Conservation (phyloP, 805 yeast genomes). For the Schizosaccharomyces lindneri region DNA sequence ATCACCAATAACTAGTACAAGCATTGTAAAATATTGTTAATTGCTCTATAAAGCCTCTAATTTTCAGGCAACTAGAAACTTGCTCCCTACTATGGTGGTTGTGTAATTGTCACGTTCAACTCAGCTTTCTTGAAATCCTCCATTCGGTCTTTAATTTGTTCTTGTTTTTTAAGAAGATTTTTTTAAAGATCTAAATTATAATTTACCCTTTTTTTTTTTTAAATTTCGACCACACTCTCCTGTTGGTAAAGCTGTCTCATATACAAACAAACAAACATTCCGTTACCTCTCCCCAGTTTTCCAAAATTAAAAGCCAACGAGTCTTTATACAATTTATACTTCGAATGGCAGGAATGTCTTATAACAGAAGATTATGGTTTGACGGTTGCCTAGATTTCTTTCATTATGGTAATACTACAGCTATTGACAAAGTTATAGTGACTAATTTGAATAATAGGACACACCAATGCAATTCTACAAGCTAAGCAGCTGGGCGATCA, state of each 20-base stretch:
- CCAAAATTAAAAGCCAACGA: background rate
- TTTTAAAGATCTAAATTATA: no score
- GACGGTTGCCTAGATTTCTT: conserved; percentile 97
- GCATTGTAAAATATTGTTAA: conserved; percentile 18
- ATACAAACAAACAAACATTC: no score
- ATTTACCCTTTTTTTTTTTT: no score
- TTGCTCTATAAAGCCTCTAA: no score
- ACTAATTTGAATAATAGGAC: conserved; percentile 17
- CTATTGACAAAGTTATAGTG: background rate
- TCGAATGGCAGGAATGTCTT: background rate
- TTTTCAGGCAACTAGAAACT: no score
- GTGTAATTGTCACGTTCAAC: no score
- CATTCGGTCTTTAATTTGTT: no score
- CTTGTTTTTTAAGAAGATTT: no score
- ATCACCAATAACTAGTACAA: conserved; percentile 67
- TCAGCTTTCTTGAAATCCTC: no score
- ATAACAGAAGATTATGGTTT: conserved; percentile 35
- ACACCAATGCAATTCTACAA: conserved; percentile 88
- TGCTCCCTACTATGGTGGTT: no score
- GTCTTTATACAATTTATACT: background rate
- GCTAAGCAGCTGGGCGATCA: conserved; percentile 64
- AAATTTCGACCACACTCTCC: no score
- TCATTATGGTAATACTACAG: conserved; percentile 45
- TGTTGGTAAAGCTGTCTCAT: no score
- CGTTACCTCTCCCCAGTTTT: background rate